These are phyloP conservation scores for Geum urbanum DNA, from an alignment of 306 rosid species.

Conservation along the genomic window DNA sequence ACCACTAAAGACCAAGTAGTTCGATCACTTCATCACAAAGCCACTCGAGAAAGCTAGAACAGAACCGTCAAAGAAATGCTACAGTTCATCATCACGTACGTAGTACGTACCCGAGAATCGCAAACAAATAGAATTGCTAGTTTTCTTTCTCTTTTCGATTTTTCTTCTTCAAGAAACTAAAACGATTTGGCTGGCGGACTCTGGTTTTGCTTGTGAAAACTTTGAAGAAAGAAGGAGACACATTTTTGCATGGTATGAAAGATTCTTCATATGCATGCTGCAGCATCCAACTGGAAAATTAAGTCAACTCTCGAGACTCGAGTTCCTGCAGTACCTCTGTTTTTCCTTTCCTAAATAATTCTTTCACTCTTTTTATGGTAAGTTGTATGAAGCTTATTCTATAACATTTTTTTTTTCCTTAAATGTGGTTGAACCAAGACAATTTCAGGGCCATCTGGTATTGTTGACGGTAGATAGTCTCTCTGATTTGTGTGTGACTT, in stretches of 20 bases:
- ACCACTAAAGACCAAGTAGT: slow-evolving; percentile 31
- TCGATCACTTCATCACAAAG: slow-evolving; percentile 28
- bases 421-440: no score
- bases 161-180: no score
- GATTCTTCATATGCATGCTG: slow-evolving; percentile 26
- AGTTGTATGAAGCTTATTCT: slow-evolving; percentile 22
- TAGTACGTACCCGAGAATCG: neutral
- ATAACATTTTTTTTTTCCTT: no score
- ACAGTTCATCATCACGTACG: neutral
- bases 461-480: no score
- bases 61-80: slow-evolving; percentile 29
- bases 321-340: slow-evolving; percentile 23
- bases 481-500: no score
- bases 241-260: slow-evolving; percentile 28
- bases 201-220: slow-evolving; percentile 30
- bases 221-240: slow-evolving; percentile 20
- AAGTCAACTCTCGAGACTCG: slow-evolving; percentile 36
- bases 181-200: neutral
- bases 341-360: neutral
- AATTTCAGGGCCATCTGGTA: no score
- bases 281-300: slow-evolving; percentile 21
- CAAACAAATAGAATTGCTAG: slow-evolving; percentile 6
- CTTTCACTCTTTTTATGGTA: neutral
- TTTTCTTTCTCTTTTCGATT: neutral
- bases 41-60: slow-evolving; percentile 21